Conservation (phyloP, 331 rosid genomes). For the Phaseolus coccineus region DNA sequence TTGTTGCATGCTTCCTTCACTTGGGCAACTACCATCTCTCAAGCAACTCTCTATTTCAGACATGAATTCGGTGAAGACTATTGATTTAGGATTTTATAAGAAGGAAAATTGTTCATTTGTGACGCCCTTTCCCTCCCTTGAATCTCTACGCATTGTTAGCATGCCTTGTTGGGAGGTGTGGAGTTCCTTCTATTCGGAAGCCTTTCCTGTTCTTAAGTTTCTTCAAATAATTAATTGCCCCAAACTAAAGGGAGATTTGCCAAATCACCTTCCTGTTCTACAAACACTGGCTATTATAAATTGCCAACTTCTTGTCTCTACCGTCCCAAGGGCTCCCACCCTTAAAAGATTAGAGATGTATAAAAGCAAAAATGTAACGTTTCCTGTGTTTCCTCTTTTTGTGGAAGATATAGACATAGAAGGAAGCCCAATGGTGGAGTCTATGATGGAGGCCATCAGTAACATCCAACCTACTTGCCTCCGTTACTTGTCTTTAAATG, state of each 20-base stretch:
- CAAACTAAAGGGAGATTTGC: constrained; percentile 9
- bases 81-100: not conserved
- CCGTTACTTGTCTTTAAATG: too few relatives aligned
- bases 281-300: rapidly evolving
- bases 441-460: too few relatives aligned
- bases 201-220: not conserved
- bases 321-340: not conserved
- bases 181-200: not conserved
- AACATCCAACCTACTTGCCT: too few relatives aligned
- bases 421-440: too few relatives aligned
- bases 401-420: not conserved
- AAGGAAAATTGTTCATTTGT: not conserved
- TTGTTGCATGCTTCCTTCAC: not conserved
- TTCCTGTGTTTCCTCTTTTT: not conserved
- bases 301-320: not conserved
- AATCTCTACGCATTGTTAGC: rapidly evolving
- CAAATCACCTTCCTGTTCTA: not conserved
- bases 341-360: rapidly evolving
- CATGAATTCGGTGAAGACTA: not conserved
- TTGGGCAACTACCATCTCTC: not conserved
- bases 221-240: not conserved
- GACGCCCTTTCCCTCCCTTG: not conserved
- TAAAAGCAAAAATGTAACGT: not conserved
- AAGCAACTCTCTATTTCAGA: not conserved
- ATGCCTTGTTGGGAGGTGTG: constrained; percentile 1